These are phyloP conservation scores for Fragaria iinumae DNA, from an alignment of 306 rosid genomes.

Conservation along the genomic window DNA sequence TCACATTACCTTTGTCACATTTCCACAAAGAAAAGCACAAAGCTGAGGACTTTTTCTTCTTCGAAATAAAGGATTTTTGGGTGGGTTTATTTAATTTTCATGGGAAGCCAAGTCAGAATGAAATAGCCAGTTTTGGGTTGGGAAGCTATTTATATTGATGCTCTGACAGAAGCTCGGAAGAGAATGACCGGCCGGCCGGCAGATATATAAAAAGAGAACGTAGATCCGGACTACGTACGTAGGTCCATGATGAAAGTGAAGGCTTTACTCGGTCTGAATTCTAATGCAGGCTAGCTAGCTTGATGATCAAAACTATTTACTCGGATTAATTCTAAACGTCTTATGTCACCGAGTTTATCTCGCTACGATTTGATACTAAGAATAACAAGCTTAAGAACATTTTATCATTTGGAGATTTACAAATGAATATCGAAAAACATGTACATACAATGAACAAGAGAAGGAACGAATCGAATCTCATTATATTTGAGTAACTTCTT, in stretches of 20 bases:
- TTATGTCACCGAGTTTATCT: no score
- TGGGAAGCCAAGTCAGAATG: slow-evolving; percentile 55
- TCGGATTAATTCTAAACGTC: no score
- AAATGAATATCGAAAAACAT: no score
- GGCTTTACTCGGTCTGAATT: no score
- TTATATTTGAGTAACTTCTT: no score
- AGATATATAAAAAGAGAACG: not conserved
- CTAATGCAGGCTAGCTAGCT: no score
- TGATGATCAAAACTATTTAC: no score
- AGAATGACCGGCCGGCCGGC: slow-evolving; percentile 8
- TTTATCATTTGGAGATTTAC: not conserved
- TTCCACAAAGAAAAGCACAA: not conserved
- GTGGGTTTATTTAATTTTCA: not conserved
- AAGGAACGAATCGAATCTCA: no score
- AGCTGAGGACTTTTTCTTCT: not conserved
- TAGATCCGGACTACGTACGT: not conserved
- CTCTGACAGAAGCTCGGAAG: not conserved
- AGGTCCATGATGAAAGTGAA: not conserved
- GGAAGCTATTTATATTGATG: not conserved
- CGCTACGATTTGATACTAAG: no score
- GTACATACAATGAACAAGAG: no score
- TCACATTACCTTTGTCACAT: not conserved
- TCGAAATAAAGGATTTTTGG: not conserved
- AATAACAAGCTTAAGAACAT: not conserved
- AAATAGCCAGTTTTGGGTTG: slow-evolving; percentile 20